Base-by-base conservation (phyloP, 495 filamentous ascomycete genomes). In the Tuber aestivum region DNA sequence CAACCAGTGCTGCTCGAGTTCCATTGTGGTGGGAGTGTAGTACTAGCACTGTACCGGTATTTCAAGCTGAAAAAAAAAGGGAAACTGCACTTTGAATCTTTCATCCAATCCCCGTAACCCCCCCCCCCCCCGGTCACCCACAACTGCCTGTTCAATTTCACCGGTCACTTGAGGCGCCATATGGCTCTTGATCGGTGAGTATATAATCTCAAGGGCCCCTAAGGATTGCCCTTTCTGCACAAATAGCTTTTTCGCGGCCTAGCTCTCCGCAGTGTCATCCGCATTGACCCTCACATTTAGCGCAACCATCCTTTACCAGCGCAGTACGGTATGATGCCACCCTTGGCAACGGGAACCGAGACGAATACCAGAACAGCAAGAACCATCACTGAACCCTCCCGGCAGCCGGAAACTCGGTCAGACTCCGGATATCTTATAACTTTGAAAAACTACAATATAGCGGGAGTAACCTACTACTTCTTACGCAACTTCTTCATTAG, bases 181-280 rank as follows among this genome's bases (percentile, higher is more conserved):
- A 32, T 1, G n/a, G 27, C 56, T 32, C n/a, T 65, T 27, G 6
- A 14, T n/a, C 12, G 0, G 56, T 65, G 3, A 65, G 56, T 14
- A 65, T 32, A 32, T 16, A 61, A 32, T 65, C 10, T 65, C 14
- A 65, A 16, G 32, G 14, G 56, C 10, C 70, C 86, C 79, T 92
- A 7, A 91, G 90, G 75, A 93, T 87, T 27, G 85, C 87, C 75
- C 84, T 86, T 12, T 90, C 91, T 77, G 86, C 84, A 80, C 90
- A 86, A 18, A 88, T 92, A 41, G 18, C 14, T 90, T 91, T 85
- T 92, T 89, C 32, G 88, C 91, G 73, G 92, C 83, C 83, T 92
- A 89, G 71, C 89, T 90, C 83, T 91, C 88, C 69, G 91, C 91
- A n/a, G 86, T 88, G 83, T 93, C 87, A 70, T 93, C 90, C 21